Evolutionary conservation across 441 rosid species (phyloP).

Genomic region (Brassica balearica): DNA sequence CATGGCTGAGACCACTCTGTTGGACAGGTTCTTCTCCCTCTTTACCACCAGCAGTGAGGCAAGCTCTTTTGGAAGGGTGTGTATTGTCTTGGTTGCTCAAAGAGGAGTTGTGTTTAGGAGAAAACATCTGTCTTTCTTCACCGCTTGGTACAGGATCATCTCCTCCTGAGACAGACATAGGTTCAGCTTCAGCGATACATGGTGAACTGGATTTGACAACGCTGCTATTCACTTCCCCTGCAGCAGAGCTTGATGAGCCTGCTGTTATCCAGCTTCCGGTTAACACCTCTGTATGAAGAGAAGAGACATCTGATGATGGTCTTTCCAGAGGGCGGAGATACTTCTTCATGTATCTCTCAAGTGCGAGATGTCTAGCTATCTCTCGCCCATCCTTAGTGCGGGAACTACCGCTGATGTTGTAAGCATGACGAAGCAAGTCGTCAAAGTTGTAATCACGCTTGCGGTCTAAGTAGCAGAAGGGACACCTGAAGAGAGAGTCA

Average conservation of each 20-base stretch:
- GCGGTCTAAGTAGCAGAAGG: slow-evolving; percentile 50
- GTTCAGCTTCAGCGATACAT: slow-evolving; percentile 1
- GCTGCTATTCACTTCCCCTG: slow-evolving; percentile 3
- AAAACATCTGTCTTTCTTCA: background rate
- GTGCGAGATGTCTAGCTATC: slow-evolving; percentile 48
- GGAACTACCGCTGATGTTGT: slow-evolving; percentile 33
- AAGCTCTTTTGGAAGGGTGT: slow-evolving; percentile 24
- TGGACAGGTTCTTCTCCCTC: slow-evolving; percentile 25
- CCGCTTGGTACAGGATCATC: slow-evolving; percentile 10
- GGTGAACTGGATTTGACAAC: background rate
- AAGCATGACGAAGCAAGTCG: slow-evolving; percentile 59
- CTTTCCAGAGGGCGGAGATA: slow-evolving; percentile 41
- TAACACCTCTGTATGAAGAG: slow-evolving; percentile 4
- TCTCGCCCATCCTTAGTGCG: slow-evolving; percentile 47
- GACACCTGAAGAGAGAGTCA: slow-evolving; percentile 53
- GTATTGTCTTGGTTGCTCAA: background rate
- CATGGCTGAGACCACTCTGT: slow-evolving; percentile 15
- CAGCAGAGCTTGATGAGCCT: background rate
- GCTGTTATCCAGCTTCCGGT: background rate
- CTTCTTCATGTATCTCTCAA: slow-evolving; percentile 52
- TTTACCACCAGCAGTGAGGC: slow-evolving; percentile 20
- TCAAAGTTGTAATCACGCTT: slow-evolving; percentile 45
- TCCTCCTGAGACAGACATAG: slow-evolving; percentile 22
- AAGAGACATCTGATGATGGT: background rate
- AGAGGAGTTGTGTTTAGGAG: slow-evolving; percentile 15